A percentile compares a stretch with the other conserved stretches of the same genome.
Conservation (phyloP, 768 basidiomycete genomes). For the Pilatotrama ljubarskyi region DNA sequence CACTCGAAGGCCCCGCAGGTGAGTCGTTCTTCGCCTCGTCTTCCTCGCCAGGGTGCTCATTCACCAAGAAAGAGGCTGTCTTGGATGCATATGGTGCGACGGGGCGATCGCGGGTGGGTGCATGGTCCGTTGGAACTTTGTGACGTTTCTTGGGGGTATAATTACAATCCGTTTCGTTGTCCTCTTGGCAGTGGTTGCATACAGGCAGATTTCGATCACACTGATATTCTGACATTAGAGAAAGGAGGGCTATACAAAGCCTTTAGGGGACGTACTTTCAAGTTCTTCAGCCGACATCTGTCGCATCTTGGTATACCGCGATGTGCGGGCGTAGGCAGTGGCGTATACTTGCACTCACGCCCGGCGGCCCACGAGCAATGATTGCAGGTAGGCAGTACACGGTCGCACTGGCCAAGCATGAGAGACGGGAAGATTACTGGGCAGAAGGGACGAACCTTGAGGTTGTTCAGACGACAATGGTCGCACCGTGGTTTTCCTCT, state of each 20-base stretch:
- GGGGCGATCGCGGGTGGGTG: constrained; percentile 37
- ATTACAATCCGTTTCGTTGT: constrained; percentile 57
- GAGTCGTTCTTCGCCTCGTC: constrained; percentile 18
- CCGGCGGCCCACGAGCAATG: constrained; percentile 66
- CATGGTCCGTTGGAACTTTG: constrained; percentile 50
- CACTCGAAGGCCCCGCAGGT: constrained; percentile 19
- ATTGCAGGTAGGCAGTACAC: constrained; percentile 69
- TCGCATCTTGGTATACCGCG: constrained; percentile 75
- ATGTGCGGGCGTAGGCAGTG: constrained; percentile 73
- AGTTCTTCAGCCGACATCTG: constrained; percentile 63
- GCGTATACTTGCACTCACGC: constrained; percentile 72
- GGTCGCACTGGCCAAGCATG: constrained; percentile 54
- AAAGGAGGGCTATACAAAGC: constrained; percentile 1
- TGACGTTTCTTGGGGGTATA: constrained; percentile 73
- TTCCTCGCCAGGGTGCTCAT: constrained; percentile 16
- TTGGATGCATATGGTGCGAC: constrained; percentile 45
- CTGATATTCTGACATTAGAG: constrained; percentile 34
- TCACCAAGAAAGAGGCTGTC: constrained; percentile 48
- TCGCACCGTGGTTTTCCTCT: constrained; percentile 76
- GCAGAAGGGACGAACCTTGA: constrained; percentile 52
- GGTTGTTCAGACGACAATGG: constrained; percentile 68
- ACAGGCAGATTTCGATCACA: constrained; percentile 73
- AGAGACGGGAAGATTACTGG: constrained; percentile 15
- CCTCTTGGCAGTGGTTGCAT: constrained; percentile 65
- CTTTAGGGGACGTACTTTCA: constrained; percentile 51